Conservation (phyloP, 805 yeast genomes). For the Kodamaea neixiangensis region DNA sequence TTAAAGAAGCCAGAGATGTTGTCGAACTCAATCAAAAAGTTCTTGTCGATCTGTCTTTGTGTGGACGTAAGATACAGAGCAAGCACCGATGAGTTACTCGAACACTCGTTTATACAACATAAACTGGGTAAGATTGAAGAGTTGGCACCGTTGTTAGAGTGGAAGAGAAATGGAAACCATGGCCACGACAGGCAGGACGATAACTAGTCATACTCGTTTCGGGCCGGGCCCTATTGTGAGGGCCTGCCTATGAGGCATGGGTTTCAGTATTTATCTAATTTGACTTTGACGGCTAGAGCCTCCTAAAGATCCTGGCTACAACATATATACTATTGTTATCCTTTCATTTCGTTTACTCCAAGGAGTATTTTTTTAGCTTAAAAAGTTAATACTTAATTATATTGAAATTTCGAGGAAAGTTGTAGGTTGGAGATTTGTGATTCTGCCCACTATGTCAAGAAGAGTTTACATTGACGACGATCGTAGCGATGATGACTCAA, state of each 20-base stretch:
- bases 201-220: neutral
- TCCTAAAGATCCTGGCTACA: neutral
- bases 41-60: conserved; percentile 86
- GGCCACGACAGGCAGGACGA: conserved; percentile 8
- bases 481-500: neutral
- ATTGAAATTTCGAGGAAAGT: neutral
- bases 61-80: conserved; percentile 94
- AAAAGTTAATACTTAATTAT: neutral
- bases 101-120: conserved; percentile 66
- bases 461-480: neutral
- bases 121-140: conserved; percentile 62
- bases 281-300: neutral
- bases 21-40: conserved; percentile 76
- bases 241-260: neutral
- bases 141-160: conserved; percentile 59
- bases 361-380: neutral
- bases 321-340: neutral
- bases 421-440: too few species aligned
- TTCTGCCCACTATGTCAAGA: too few species aligned
- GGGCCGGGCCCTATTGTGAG: neutral
- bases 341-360: neutral
- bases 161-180: conserved; percentile 30
- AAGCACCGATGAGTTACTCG: conserved; percentile 80
- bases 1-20: conserved; percentile 67
- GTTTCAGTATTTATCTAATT: neutral